Percentiles rank a stretch among this genome's conserved stretches.
phyloP scores from a whole-genome alignment of 805 yeast genomes.

The Aciculoconidium aculeatum region DNA sequence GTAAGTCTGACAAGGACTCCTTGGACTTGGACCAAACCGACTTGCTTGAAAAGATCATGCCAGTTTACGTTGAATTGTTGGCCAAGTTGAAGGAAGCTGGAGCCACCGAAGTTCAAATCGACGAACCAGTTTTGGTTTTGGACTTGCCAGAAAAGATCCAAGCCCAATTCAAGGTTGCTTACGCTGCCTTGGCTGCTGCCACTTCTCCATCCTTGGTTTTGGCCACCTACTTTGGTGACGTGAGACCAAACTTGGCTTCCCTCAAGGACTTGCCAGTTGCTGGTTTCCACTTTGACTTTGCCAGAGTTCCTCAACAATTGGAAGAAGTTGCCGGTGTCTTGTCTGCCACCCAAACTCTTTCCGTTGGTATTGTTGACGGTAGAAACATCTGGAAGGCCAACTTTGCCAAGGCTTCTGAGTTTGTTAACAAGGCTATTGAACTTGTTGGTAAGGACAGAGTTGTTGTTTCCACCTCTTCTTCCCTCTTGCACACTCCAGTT shows the following conservation, averaged over 20 bases:
- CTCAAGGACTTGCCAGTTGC: conserved; percentile 87
- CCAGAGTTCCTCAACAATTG: conserved; percentile 94
- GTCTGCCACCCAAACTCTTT: conserved; percentile 66
- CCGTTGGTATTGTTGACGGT: conserved; percentile 97
- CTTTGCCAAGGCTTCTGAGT: conserved; percentile 76
- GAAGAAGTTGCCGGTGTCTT: conserved; percentile 71
- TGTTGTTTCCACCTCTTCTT: conserved; percentile 90
- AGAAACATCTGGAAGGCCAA: conserved; percentile 99
- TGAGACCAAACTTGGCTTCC: conserved; percentile 90
- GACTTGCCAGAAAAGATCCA: conserved; percentile 83
- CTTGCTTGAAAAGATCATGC: conserved; percentile 81
- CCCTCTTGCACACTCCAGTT: conserved; percentile 97
- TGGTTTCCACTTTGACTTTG: conserved; percentile 95
- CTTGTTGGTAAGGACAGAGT: conserved; percentile 85
- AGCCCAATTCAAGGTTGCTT: conserved; percentile 86
- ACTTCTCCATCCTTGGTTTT: conserved; percentile 71
- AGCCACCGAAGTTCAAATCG: conserved; percentile 91
- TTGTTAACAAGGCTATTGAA: conserved; percentile 76
- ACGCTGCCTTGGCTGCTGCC: conserved; percentile 58
- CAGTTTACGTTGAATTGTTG: conserved; percentile 87
- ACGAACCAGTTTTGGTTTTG: conserved; percentile 94
- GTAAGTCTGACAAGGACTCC: conserved; percentile 98
- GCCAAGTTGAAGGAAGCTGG: conserved; percentile 89
- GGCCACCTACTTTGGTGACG: conserved; percentile 97
- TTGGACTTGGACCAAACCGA: conserved; percentile 90